These are phyloP conservation scores for Raphanus raphanistrum DNA, from an alignment of 345 rosid species.

Conservation along the genomic window DNA sequence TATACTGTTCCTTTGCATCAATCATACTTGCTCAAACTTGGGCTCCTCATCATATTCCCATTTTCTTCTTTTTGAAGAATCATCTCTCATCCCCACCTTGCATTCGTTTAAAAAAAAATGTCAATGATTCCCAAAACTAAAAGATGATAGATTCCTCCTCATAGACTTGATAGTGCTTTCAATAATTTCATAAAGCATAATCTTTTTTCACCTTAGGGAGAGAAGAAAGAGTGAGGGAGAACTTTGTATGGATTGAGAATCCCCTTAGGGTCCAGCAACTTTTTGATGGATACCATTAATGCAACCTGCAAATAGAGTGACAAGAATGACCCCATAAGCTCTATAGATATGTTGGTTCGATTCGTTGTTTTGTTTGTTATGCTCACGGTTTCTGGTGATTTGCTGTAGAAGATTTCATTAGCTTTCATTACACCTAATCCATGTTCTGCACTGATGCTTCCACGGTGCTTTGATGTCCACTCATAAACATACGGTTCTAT, in stretches of 20 bases:
- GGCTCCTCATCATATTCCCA: constrained; percentile 30
- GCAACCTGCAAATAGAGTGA: constrained; percentile 50
- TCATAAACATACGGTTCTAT: constrained; percentile 89
- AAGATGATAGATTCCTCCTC: constrained; percentile 32
- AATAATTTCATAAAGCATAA: constrained; percentile 33
- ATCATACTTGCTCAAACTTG: constrained; percentile 28
- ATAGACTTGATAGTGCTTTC: constrained; percentile 29
- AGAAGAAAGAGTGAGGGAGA: constrained; percentile 1
- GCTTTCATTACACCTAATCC: constrained; percentile 97
- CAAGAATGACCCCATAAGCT: not conserved
- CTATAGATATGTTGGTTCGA: not conserved
- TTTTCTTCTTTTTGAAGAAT: constrained; percentile 17
- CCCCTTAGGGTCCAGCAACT: constrained; percentile 74
- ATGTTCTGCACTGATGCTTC: constrained; percentile 93
- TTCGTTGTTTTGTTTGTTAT: not conserved
- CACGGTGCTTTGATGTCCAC: constrained; percentile 77
- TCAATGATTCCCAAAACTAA: constrained; percentile 35
- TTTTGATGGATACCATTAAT: constrained; percentile 78
- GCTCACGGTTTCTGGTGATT: constrained; percentile 72
- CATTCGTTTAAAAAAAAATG: constrained; percentile 22
- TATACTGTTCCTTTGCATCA: constrained; percentile 24
- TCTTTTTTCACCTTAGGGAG: constrained; percentile 34
- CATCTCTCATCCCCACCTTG: constrained; percentile 32
- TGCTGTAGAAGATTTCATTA: constrained; percentile 75
- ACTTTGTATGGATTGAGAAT: constrained; percentile 19